Evolutionary conservation across 2,329 filamentous ascomycete genomes (phyloP).

Genomic region (Arthrinium phaeospermum): DNA sequence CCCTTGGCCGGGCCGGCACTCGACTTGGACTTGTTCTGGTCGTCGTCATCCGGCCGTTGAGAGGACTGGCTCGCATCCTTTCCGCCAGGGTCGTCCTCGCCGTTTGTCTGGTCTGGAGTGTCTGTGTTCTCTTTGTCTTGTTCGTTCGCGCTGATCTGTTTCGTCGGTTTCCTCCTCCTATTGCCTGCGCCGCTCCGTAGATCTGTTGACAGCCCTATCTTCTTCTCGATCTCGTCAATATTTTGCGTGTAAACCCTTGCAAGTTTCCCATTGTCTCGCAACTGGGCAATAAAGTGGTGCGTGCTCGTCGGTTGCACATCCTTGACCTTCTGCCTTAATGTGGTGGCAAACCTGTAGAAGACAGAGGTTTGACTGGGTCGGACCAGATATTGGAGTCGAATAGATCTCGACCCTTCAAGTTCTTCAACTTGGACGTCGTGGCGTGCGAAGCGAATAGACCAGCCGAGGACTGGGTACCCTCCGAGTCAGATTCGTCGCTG

Average conservation of each 20-base stretch:
- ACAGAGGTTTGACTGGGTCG: constrained; percentile 70
- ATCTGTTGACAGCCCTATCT: constrained; percentile 69
- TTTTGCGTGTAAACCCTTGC: constrained; percentile 78
- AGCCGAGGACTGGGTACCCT: constrained; percentile 48
- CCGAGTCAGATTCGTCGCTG: constrained; percentile 48
- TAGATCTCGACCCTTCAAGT: constrained; percentile 73
- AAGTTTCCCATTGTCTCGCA: constrained; percentile 70
- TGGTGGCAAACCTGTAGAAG: constrained; percentile 75
- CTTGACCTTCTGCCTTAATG: constrained; percentile 66
- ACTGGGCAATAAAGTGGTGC: constrained; percentile 71
- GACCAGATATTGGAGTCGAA: constrained; percentile 76
- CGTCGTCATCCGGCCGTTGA: constrained; percentile 27
- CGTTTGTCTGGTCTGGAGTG: constrained; percentile 29
- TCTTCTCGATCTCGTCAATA: constrained; percentile 75
- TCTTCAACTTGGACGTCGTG: constrained; percentile 52
- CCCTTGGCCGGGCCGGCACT: constrained; percentile 45
- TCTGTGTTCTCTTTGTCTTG: constrained; percentile 38
- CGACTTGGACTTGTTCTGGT: constrained; percentile 27
- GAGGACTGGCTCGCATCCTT: constrained; percentile 29
- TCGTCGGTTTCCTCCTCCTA: constrained; percentile 54
- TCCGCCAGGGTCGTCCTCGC: constrained; percentile 25
- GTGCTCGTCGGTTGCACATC: constrained; percentile 68
- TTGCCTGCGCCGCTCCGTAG: constrained; percentile 67
- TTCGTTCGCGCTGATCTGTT: constrained; percentile 35
- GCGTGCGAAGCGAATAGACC: constrained; percentile 48